Base-by-base conservation (phyloP, 1,139 yeast genomes). In the Pichia sp. region DNA sequence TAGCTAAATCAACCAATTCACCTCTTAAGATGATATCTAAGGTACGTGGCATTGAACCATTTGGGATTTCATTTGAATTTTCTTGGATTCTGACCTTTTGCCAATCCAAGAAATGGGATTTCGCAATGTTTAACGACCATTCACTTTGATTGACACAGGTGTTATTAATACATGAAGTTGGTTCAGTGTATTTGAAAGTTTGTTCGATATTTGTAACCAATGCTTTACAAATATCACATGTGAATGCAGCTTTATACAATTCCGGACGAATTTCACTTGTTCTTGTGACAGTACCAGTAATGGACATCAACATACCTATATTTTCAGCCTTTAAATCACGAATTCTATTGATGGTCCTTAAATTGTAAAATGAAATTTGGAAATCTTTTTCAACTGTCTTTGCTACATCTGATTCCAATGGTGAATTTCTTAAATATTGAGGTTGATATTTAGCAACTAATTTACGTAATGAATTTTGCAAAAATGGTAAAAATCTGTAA, bases 41-140 rank as follows among this genome's bases (percentile, higher is more conserved):
- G 11, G 97, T 92, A 65, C 99, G 79, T 35, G 99, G 99, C 99
- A 92, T 92, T 2, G 97, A 88, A 29, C 99, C 99, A 0, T 97
- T 89, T 26, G 99, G 99, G 51, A 92, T 92, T 68, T 92, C 98
- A 59, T 76, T 85, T 16, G 97, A 80, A 62, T 92, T 94, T 64
- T 92, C 99, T 65, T 92, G 99, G 53, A 92, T 85, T 57, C 98
- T 77, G 24, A 90, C 95, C 58, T 87, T 85, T 68, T 92, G 99
- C 99, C 99, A 92, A 71, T 92, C 98, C 54, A 88, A 75, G 60
- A 92, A 92, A 55, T 83, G 88, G 0, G 96, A 87, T 65, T 89
- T 88, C 27, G 86, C 67, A 20, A 90, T 82, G 59, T 86, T 83
- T 49, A 94, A 70, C 0, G 95, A 81, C 94, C 96, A 92, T 51